Base-by-base conservation (phyloP, 2,329 filamentous ascomycete genomes). In the Hypomyces rosellus region DNA sequence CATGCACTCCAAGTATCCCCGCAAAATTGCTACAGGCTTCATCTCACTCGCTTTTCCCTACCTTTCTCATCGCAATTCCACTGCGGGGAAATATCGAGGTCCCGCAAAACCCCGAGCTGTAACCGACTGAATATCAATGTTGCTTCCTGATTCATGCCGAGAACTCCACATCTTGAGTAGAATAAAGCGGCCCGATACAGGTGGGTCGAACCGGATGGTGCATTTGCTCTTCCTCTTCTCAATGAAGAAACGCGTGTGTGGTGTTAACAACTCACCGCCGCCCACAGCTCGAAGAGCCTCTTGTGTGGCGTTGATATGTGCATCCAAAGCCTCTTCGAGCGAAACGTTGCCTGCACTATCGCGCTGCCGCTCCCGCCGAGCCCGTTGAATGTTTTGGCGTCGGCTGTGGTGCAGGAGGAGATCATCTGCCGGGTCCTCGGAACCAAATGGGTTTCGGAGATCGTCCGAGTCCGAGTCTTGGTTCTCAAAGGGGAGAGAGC, bases 121-220 rank as follows among this genome's bases (percentile, higher is more conserved):
- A 20, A 96, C 84, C 42, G 85, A 89, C 66, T 96, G 87, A 37
- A 97, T 89, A 63, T 96, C 90, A 56, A 96, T 95, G 61, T 95
- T 95, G 52, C 74, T 74, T 5, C 65, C 60, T 4, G 80, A 75
- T 44, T 84, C 81, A 22, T 82, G 78, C 52, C 81, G 80, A 2
- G 87, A 86, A 60, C 85, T 90, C 88, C 89, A 96, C 65, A 96
- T 81, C 73, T 96, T 96, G 55, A 97, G 74, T 39, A 96, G 69
- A 47, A 97, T 86, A 65, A 87, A 95, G 50, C 88, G 81, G 5
- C 88, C 88, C 11, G 88, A 89, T 53, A 93, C 80, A 0, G 87
- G 85, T 50, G 89, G 87, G 59, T 91, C 82, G 59, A 97, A 96
- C 52, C 82, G 85, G 60, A 97, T 86, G 13, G 85, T 90, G 59